These are phyloP conservation scores for Centrapalus pauciflorus DNA, from an alignment of 129 eudicot species.

Conservation along the genomic window DNA sequence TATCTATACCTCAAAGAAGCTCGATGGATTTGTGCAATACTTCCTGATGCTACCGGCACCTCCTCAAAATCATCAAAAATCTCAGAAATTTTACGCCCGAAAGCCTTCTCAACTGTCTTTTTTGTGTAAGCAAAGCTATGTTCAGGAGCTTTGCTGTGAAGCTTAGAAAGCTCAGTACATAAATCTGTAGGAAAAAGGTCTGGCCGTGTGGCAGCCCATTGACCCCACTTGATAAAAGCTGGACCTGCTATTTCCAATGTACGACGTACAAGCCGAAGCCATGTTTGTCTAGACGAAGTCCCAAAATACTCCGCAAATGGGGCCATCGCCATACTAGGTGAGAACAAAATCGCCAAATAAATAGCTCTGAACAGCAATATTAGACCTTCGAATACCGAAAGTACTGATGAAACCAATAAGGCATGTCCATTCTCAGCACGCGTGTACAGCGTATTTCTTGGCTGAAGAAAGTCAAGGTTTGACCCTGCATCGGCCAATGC, in stretches of 20 bases:
- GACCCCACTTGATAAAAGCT: conserved; percentile 96
- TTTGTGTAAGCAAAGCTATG: conserved; percentile 83
- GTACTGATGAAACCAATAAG: conserved; percentile 39
- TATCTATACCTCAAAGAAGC: conserved; percentile 61
- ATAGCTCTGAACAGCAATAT: conserved; percentile 62
- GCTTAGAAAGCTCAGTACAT: conserved; percentile 76
- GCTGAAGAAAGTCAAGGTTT: conserved; percentile 36
- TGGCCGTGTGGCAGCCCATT: conserved; percentile 95
- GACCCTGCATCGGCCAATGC: conserved; percentile 43
- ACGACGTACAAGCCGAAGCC: conserved; percentile 78
- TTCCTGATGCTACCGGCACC: conserved; percentile 83
- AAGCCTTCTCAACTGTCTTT: conserved; percentile 67
- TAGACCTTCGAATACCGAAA: conserved; percentile 48
- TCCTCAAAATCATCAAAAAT: conserved; percentile 86
- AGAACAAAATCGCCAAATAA: conserved; percentile 58
- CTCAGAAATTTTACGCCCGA: conserved; percentile 80
- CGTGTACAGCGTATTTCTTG: conserved; percentile 39
- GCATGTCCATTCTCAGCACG: conserved; percentile 64
- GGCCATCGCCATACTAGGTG: conserved; percentile 75
- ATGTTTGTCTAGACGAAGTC: conserved; percentile 47
- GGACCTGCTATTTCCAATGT: conserved; percentile 89
- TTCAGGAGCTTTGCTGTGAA: conserved; percentile 86
- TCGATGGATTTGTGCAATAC: conserved; percentile 91
- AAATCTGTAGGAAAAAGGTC: conserved; percentile 78
- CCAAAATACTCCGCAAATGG: conserved; percentile 88